These are phyloP conservation scores for Plantago coronopus DNA, from an alignment of 305 asterid species.

Conservation along the genomic window DNA sequence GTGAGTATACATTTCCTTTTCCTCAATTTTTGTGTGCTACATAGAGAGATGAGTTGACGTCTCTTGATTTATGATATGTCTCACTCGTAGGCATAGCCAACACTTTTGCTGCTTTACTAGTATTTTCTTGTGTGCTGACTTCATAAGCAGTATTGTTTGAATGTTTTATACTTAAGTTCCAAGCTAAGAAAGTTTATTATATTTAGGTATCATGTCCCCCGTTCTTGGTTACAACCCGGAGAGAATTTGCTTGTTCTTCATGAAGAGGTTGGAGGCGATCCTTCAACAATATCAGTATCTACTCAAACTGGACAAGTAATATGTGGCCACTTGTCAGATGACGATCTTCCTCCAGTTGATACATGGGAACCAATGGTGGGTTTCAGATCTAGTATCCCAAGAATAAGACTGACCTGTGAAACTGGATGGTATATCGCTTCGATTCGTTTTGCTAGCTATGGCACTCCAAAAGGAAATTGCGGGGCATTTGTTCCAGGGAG, in stretches of 20 bases:
- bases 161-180: background rate
- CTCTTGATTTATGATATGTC: background rate
- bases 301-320: conserved; percentile 41
- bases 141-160: background rate
- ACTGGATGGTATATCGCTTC: conserved; percentile 50
- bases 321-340: conserved; percentile 48
- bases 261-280: conserved; percentile 77
- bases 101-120: no score
- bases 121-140: no score
- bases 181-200: background rate
- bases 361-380: conserved; percentile 45
- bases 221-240: conserved; percentile 59
- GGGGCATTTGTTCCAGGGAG: conserved; percentile 46
- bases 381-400: conserved; percentile 39
- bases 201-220: conserved; percentile 64
- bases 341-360: conserved; percentile 59
- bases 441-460: conserved; percentile 56
- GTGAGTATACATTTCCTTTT: conserved; percentile 35
- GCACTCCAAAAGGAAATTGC: conserved; percentile 55
- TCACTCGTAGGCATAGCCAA: no score
- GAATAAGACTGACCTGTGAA: conserved; percentile 53
- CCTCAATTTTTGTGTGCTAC: background rate
- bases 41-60: background rate
- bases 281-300: conserved; percentile 45
- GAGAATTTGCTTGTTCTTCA: conserved; percentile 65